Conservation (phyloP, 2,329 filamentous ascomycete genomes). For the Colletotrichum lindemuthianum region DNA sequence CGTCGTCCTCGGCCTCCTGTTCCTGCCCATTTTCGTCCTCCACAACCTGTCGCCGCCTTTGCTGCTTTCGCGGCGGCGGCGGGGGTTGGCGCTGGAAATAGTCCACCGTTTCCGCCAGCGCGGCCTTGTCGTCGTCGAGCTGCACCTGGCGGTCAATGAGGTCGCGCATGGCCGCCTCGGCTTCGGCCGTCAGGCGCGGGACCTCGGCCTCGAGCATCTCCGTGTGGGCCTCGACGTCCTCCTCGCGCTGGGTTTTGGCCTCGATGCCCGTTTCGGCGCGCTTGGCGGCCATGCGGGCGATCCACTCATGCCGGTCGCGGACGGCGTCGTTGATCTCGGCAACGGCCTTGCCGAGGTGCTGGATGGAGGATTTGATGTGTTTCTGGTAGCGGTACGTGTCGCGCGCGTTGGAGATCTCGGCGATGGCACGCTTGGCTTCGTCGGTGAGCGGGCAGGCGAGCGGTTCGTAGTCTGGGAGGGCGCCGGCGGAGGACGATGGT, state of each 20-base stretch:
- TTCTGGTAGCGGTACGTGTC: slow-evolving; percentile 54
- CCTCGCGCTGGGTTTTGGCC: slow-evolving; percentile 48
- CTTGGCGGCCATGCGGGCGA: slow-evolving; percentile 46
- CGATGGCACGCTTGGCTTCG: slow-evolving; percentile 50
- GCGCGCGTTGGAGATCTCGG: slow-evolving; percentile 54
- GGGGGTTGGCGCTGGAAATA: slow-evolving; percentile 30
- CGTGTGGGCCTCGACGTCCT: slow-evolving; percentile 51
- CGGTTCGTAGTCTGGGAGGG: slow-evolving; percentile 62
- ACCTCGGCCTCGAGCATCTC: slow-evolving; percentile 51
- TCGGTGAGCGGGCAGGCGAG: slow-evolving; percentile 57
- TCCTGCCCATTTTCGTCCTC: slow-evolving; percentile 38
- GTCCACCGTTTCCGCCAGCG: slow-evolving; percentile 48
- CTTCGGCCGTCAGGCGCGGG: slow-evolving; percentile 52
- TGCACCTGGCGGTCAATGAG: slow-evolving; percentile 61
- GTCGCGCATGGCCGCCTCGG: slow-evolving; percentile 58
- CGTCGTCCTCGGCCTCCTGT: slow-evolving; percentile 39
- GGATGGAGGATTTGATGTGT: slow-evolving; percentile 57
- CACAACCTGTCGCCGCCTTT: slow-evolving; percentile 19
- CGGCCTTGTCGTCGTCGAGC: slow-evolving; percentile 58
- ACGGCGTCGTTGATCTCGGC: slow-evolving; percentile 61
- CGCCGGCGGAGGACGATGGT: slow-evolving; percentile 19
- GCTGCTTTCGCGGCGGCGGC: slow-evolving; percentile 7
- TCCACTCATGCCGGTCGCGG: slow-evolving; percentile 47
- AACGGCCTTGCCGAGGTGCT: slow-evolving; percentile 56
- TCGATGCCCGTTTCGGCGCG: slow-evolving; percentile 49